Conservation (phyloP, 2,329 filamentous ascomycete genomes). For the Penicillium sp. region DNA sequence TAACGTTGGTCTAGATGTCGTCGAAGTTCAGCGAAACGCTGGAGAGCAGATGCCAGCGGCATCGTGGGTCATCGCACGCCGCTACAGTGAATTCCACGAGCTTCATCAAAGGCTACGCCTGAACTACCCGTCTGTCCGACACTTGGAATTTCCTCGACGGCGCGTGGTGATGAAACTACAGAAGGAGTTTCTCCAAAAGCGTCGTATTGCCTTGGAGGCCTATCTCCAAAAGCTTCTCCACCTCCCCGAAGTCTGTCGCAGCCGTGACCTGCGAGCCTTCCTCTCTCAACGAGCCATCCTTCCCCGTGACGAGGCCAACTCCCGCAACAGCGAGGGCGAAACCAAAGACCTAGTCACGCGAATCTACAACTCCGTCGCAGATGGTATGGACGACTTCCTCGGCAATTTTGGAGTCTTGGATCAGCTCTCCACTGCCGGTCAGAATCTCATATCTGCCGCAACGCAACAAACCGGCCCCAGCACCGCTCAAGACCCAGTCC, state of each 20-base stretch:
- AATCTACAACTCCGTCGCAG: conserved; percentile 93
- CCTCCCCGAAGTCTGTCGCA: conserved; percentile 89
- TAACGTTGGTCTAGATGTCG: conserved; percentile 58
- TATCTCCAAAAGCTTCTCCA: conserved; percentile 80
- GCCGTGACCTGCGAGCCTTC: conserved; percentile 86
- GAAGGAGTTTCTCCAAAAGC: conserved; percentile 90
- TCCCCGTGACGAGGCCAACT: conserved; percentile 59
- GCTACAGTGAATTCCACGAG: conserved; percentile 96
- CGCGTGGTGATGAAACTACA: conserved; percentile 96
- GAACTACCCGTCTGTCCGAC: conserved; percentile 81
- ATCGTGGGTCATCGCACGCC: conserved; percentile 84
- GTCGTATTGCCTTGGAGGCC: conserved; percentile 75
- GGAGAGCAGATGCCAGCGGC: conserved; percentile 97
- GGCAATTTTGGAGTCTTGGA: conserved; percentile 95
- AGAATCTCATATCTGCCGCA: conserved; percentile 66
- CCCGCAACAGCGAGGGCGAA: conserved; percentile 58
- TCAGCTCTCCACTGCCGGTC: conserved; percentile 86
- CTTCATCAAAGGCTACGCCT: conserved; percentile 84
- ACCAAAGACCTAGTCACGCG: conserved; percentile 81
- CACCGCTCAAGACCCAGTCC: conserved; percentile 45
- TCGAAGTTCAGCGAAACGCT: conserved; percentile 86
- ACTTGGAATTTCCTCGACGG: conserved; percentile 86
- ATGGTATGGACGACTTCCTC: conserved; percentile 96
- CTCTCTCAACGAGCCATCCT: conserved; percentile 82
- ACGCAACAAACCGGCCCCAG: conserved; percentile 52